These are phyloP conservation scores for Chalciporus piperatoides DNA, from an alignment of 1,284 basidiomycete species.

Conservation along the genomic window DNA sequence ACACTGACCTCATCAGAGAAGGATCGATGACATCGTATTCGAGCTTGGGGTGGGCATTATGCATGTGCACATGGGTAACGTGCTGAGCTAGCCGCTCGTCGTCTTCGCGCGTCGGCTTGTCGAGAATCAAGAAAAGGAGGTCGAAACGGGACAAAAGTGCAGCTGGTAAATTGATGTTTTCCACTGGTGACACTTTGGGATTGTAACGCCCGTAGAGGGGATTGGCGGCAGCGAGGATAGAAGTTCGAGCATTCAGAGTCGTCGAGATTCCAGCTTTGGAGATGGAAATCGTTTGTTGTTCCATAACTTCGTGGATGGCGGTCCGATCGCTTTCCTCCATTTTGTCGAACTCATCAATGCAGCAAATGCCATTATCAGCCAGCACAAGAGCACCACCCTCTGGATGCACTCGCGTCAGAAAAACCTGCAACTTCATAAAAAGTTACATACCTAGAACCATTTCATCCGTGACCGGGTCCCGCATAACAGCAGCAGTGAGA, in stretches of 20 bases:
- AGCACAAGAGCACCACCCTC: conserved; percentile 98
- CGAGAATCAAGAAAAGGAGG: conserved; percentile 94
- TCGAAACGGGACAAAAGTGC: conserved; percentile 96
- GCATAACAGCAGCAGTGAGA: conserved; percentile 98
- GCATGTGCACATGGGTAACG: conserved; percentile 98
- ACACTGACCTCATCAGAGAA: conserved; percentile 74
- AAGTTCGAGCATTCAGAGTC: conserved; percentile 97
- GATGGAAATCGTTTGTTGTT: conserved; percentile 99
- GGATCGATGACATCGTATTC: conserved; percentile 85
- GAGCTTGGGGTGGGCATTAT: conserved; percentile 83
- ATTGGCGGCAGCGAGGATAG: conserved; percentile 97
- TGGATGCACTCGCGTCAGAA: conserved; percentile 33
- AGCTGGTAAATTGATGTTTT: conserved; percentile 99
- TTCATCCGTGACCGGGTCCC: conserved; percentile 98
- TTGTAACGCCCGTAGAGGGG: conserved; percentile 99
- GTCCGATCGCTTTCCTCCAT: conserved; percentile 99
- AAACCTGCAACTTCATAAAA: background rate
- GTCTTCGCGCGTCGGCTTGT: conserved; percentile 91
- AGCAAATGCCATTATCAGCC: conserved; percentile 99
- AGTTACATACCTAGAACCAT: conserved; percentile 87
- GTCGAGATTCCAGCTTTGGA: conserved; percentile 99
- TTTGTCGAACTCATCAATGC: conserved; percentile 99
- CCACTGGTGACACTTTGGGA: conserved; percentile 93
- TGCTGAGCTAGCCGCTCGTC: conserved; percentile 97
- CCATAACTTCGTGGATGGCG: conserved; percentile 99